Percentiles rank a stretch among this genome's conserved stretches.
Conservation (phyloP, 2,329 filamentous ascomycete species). For the Pestalotiopsis sp. region DNA sequence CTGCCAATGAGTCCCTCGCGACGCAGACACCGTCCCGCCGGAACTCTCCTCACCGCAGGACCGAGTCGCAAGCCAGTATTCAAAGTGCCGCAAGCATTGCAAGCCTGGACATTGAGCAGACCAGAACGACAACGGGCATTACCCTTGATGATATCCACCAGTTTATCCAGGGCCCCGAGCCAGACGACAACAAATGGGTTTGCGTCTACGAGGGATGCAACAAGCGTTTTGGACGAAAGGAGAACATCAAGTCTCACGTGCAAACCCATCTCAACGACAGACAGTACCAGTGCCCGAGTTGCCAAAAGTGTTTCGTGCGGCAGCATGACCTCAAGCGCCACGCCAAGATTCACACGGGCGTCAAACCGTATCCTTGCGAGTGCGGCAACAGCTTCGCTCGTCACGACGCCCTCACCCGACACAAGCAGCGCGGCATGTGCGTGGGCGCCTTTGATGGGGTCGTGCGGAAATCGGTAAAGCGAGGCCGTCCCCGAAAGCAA, state of each 20-base stretch:
- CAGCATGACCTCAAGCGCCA: slow-evolving; percentile 97
- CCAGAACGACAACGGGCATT: slow-evolving; percentile 78
- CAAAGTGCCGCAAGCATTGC: slow-evolving; percentile 62
- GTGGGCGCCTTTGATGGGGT: slow-evolving; percentile 88
- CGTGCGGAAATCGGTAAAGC: slow-evolving; percentile 61
- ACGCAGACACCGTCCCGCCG: slow-evolving; percentile 29
- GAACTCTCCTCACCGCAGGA: slow-evolving; percentile 51
- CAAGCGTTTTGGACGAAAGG: slow-evolving; percentile 93
- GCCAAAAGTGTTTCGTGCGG: slow-evolving; percentile 93
- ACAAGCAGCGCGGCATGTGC: slow-evolving; percentile 95
- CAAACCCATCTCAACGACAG: slow-evolving; percentile 97
- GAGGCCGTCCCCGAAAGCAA: slow-evolving; percentile 66
- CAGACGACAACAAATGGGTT: slow-evolving; percentile 76
- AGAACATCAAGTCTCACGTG: slow-evolving; percentile 98
- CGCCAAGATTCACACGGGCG: slow-evolving; percentile 93
- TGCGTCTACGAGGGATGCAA: slow-evolving; percentile 79
- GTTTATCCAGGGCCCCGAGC: slow-evolving; percentile 74
- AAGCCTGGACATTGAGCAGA: slow-evolving; percentile 66
- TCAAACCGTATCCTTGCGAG: slow-evolving; percentile 93
- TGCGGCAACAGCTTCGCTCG: slow-evolving; percentile 95
- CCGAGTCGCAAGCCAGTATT: slow-evolving; percentile 61
- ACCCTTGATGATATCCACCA: slow-evolving; percentile 81
- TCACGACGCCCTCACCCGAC: slow-evolving; percentile 91
- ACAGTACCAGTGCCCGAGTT: slow-evolving; percentile 91
- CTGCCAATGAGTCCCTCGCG: slow-evolving; percentile 22